Base-by-base conservation (phyloP, 805 yeast species). In the Candida loeiensis region DNA sequence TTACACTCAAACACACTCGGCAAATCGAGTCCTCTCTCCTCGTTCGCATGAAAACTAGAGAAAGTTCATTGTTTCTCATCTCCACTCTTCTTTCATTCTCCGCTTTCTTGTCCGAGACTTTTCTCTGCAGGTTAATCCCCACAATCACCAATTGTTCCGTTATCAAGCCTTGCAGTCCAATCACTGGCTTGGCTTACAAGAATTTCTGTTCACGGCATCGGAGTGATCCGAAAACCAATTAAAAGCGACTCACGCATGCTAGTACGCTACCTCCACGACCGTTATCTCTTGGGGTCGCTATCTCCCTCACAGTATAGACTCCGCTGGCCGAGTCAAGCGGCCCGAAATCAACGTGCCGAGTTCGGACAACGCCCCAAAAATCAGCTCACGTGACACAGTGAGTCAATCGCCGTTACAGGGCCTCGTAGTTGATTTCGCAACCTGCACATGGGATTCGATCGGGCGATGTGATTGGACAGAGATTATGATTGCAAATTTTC, bases 401-500 rank as follows among this genome's bases (percentile, higher is more conserved):
- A 30, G 16, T 30, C 33, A 33, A 13, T 4, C 36, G 36, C 36
- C 36, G 36, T 33, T 33, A 22, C 36, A 22, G 36, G 25, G 5
- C 17, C n/a, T 14, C 13, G 11, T n/a, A 4, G 22, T 22, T 36
- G 40, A 37, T 27, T 37, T 30, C 22, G 7, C 16, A 13, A 22
- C 34, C 34, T 36, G 39, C 35, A 37, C 12, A 37, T 25, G 13
- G 12, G 3, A 28, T n/a, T 6, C 9, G 32, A 27, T 14, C 20
- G 32, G 14, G 17, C 14, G 17, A 6, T 36, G 19, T 28, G 8
- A 36, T 36, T 36, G 39, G 39, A 7, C 34, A 36, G 39, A 36
- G 39, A 36, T 36, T 36, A 29, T 18, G 27, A 28, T 20, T 34
- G 36, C 36, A 24, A 34, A 34, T 15, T 34, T 20, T 35, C 18